Evolutionary conservation across 345 rosid species (phyloP).

Genomic region (Nephelium lappaceum): DNA sequence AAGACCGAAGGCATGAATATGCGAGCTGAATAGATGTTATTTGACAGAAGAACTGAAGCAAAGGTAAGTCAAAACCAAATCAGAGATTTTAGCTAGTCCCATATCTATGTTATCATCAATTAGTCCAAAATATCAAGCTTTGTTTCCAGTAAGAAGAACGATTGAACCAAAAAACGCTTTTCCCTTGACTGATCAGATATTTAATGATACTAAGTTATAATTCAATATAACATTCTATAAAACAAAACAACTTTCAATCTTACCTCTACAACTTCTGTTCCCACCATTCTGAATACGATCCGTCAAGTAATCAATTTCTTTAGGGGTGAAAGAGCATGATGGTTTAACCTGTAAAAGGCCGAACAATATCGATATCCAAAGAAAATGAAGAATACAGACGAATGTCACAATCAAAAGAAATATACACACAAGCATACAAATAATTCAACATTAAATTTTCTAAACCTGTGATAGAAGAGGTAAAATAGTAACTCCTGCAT

Average conservation of each 20-base stretch:
- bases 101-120: not conserved
- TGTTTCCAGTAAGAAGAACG: not conserved
- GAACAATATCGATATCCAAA: not conserved
- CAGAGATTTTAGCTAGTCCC: not conserved
- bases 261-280: constrained; percentile 97
- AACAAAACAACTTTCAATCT: not conserved
- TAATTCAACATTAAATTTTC: constrained; percentile 3
- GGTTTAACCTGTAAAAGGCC: constrained; percentile 69
- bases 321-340: constrained; percentile 69
- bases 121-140: not conserved
- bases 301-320: constrained; percentile 83
- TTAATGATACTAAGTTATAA: not conserved
- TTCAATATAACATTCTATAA: not conserved
- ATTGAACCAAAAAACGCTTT: not conserved
- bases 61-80: not conserved
- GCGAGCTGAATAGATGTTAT: not conserved
- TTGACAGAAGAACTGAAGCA: not conserved
- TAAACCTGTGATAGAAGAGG: constrained; percentile 84
- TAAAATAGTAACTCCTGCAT: constrained; percentile 79
- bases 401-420: not conserved
- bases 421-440: not conserved
- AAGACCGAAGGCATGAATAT: not conserved
- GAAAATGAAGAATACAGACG: not conserved
- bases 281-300: constrained; percentile 96
- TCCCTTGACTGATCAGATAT: not conserved